Base-by-base conservation (phyloP, 495 filamentous ascomycete species). In the Penicillium maclennaniae region DNA sequence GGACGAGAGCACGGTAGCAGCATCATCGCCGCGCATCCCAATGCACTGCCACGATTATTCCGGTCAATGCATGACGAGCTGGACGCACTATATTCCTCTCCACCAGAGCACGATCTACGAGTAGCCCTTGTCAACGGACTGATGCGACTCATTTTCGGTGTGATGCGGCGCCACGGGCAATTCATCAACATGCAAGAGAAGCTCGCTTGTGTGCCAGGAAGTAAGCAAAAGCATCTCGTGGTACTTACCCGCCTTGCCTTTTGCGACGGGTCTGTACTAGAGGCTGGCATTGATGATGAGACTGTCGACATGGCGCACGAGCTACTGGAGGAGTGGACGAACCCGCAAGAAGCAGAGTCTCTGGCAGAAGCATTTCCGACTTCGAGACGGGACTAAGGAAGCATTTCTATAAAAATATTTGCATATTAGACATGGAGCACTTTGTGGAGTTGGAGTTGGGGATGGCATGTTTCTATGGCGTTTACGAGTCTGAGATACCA, bases 321-420 rank as follows among this genome's bases (percentile, higher is more conserved):
- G 55, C 72, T 90, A 54, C 61, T 90, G 42, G 84, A 88, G 58
- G 76, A 79, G 47, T 78, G 78, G 58, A 75, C 87, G 21, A 87
- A 79, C 57, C 84, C 84, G 7, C 81, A 89, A 56, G 87, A 90
- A 66, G 86, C 84, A 3, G 84, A 87, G 65, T 83, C 77, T 6
- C 66, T 90, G 26, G 69, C 81, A 15, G 71, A 71, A 31, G 82
- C 78, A 23, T 87, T 85, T 64, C 74, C 71, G 9, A 77, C 68
- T 51, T 69, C 71, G 17, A 65, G 67, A 38, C 58, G 62, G 41
- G 67, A 71, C 10, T 67, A 62, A 43, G 19, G 42, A 26, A 27
- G 21, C 42, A 23, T 44, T 23, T n/a, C 26, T 31, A 16, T 42
- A 34, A 46, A 12, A 14, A 48, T 48, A 21, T 17, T 43, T 49